Evolutionary conservation across 257 asterid genomes (phyloP).

Genomic region (Fraxinus quadrangulata): DNA sequence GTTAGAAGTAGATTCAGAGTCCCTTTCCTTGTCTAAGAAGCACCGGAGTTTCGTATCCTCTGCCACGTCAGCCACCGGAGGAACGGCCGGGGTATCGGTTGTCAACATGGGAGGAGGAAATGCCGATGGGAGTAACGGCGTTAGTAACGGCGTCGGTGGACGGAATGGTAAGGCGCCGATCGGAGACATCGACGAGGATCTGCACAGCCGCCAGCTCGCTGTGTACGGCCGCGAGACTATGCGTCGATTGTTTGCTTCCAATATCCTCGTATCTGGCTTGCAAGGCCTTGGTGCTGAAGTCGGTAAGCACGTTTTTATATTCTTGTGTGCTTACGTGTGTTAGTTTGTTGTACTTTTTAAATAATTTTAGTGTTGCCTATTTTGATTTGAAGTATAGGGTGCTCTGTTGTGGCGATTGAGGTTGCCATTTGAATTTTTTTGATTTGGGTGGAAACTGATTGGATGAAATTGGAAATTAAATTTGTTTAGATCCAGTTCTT

Average conservation of each 20-base stretch:
- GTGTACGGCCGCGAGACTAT: constrained; percentile 45
- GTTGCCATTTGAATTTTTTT: not conserved
- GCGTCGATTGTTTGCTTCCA: constrained; percentile 49
- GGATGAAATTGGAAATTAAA: not conserved
- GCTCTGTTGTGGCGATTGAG: not conserved
- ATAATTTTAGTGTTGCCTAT: not conserved
- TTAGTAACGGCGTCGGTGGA: constrained; percentile 3
- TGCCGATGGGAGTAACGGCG: not conserved
- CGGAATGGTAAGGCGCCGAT: constrained; percentile 19
- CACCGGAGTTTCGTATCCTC: constrained; percentile 21
- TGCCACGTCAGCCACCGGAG: not conserved
- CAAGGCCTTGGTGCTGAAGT: constrained; percentile 53
- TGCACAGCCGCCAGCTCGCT: constrained; percentile 33
- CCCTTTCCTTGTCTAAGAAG: constrained; percentile 25
- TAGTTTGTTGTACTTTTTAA: not conserved
- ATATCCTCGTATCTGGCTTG: constrained; percentile 47
- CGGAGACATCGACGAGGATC: constrained; percentile 29
- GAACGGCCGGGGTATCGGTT: constrained; percentile 15
- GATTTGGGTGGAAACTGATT: not conserved
- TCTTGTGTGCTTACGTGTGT: not conserved
- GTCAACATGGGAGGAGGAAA: constrained; percentile 28
- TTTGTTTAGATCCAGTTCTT: not conserved
- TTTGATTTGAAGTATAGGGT: not conserved
- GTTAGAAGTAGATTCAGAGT: not conserved
- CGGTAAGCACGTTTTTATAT: constrained; percentile 22